Conservation (phyloP, 2,329 filamentous ascomycete genomes). For the Xylariaceae sp. region DNA sequence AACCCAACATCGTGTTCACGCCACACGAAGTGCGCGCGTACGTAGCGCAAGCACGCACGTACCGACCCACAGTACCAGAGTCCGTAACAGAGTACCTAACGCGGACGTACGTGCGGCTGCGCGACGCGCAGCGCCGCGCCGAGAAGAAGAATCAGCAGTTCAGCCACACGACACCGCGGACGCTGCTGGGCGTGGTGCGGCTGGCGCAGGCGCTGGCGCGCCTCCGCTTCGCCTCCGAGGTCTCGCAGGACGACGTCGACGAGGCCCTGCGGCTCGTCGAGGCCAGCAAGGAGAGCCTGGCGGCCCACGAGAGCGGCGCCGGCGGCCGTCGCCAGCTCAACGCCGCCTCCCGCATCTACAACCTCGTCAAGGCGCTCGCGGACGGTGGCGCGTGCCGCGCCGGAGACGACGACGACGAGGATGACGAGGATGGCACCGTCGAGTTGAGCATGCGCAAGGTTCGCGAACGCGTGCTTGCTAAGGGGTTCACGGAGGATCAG, state of each 20-base stretch:
- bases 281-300: constrained; percentile 88
- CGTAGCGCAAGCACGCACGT: constrained; percentile 88
- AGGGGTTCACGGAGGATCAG: constrained; percentile 95
- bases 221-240: constrained; percentile 82
- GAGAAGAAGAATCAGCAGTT: constrained; percentile 92
- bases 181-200: constrained; percentile 88
- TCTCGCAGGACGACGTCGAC: constrained; percentile 91
- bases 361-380: constrained; percentile 85
- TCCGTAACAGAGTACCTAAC: constrained; percentile 94
- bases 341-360: constrained; percentile 89
- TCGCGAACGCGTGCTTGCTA: constrained; percentile 87
- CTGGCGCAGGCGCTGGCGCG: constrained; percentile 91
- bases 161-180: constrained; percentile 91
- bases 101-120: constrained; percentile 92
- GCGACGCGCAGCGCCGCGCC: constrained; percentile 87
- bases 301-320: constrained; percentile 62
- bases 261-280: constrained; percentile 90
- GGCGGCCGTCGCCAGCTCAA: constrained; percentile 69
- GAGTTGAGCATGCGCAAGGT: constrained; percentile 89
- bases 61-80: constrained; percentile 82
- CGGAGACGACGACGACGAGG: constrained; percentile 60
- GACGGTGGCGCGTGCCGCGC: constrained; percentile 85
- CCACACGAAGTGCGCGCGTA: constrained; percentile 95
- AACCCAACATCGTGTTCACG: constrained; percentile 72
- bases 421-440: constrained; percentile 53